These are phyloP conservation scores for Alternaria sp. DNA, from an alignment of 2,329 filamentous ascomycete genomes.

Conservation along the genomic window DNA sequence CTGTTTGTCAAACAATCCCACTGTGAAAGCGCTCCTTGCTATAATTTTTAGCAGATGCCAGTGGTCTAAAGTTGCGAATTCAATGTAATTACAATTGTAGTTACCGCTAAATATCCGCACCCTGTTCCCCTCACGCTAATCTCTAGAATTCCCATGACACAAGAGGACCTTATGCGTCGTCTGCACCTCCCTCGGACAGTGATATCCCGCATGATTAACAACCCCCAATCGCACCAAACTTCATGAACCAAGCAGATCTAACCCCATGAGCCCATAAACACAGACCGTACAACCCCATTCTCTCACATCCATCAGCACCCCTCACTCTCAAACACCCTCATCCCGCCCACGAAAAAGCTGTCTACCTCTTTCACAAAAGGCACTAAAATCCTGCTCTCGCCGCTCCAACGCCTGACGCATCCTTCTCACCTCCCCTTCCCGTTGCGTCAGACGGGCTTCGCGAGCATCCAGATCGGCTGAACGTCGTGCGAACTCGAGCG, in stretches of 20 bases:
- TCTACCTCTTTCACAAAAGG: not conserved
- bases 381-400: not conserved
- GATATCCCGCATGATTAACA: no score
- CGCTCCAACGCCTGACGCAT: not conserved
- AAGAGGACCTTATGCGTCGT: not conserved
- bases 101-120: not conserved
- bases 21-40: not conserved
- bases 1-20: not conserved
- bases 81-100: not conserved
- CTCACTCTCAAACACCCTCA: not conserved
- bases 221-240: not conserved
- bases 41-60: not conserved
- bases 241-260: not conserved
- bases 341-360: not conserved
- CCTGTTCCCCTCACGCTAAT: not conserved
- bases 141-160: not conserved
- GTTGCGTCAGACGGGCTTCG: not conserved
- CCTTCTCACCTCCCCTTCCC: not conserved
- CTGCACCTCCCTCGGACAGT: not conserved
- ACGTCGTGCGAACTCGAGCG: not conserved
- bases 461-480: not conserved
- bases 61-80: not conserved
- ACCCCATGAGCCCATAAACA: accelerated
- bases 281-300: not conserved
- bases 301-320: accelerated